These are phyloP conservation scores for Fusarium sp. DNA, from an alignment of 2,329 filamentous ascomycete species.

Conservation along the genomic window DNA sequence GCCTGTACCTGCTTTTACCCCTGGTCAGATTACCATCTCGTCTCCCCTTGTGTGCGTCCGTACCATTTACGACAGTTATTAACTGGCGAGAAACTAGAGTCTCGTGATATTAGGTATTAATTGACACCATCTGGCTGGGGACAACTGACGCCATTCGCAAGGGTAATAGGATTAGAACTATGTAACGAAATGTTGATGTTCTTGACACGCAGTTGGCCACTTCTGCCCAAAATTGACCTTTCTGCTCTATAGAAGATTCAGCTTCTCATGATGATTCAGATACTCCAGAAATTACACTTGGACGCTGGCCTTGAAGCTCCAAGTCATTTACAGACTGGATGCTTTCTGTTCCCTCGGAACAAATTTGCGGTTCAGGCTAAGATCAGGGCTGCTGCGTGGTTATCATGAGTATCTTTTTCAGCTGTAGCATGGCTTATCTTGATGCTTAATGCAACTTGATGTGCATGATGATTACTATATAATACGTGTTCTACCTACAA, in stretches of 20 bases:
- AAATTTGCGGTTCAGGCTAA: too few species aligned
- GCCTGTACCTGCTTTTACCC: conserved; percentile 27
- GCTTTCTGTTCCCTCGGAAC: too few species aligned
- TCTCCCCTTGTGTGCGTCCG: conserved; percentile 18
- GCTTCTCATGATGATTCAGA: too few species aligned
- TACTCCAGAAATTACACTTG: too few species aligned
- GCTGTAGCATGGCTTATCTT: too few species aligned
- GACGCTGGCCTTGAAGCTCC: too few species aligned
- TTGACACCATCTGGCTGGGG: conserved; percentile 17
- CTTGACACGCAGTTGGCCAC: background rate
- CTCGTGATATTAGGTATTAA: conserved; percentile 9
- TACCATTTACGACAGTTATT: conserved; percentile 7
- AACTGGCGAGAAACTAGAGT: conserved; percentile 4
- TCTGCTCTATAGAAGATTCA: background rate
- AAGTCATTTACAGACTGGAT: too few species aligned
- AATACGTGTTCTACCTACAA: background rate
- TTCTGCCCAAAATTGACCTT: background rate
- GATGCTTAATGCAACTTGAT: too few species aligned
- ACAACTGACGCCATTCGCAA: conserved; percentile 35
- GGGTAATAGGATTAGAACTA: background rate
- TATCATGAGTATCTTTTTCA: too few species aligned
- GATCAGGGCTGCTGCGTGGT: too few species aligned
- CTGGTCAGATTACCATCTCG: conserved; percentile 17
- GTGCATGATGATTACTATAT: too few species aligned
- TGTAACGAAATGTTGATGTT: background rate